A percentile compares a stretch with the other conserved stretches of the same genome.
Evolutionary conservation across 345 rosid genomes (phyloP).

Genomic region (Dimocarpus longan): DNA sequence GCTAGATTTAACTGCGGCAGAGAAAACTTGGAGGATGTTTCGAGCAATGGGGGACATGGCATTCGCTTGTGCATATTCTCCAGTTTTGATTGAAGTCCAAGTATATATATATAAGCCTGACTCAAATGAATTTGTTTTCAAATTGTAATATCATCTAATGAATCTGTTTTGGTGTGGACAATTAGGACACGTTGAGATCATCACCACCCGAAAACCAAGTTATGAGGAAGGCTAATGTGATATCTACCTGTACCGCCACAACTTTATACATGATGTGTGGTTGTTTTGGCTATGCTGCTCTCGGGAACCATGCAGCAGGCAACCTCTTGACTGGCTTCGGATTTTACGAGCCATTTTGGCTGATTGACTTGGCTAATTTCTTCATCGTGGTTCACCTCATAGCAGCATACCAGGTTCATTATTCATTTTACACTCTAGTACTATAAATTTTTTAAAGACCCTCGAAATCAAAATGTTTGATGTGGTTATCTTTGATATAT

Average conservation of each 20-base stretch:
- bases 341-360: conserved; percentile 25
- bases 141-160: not conserved
- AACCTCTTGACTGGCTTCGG: conserved; percentile 27
- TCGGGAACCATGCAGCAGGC: conserved; percentile 23
- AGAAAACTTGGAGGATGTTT: conserved; percentile 29
- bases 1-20: conserved; percentile 14
- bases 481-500: too few relatives aligned
- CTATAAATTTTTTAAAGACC: not conserved
- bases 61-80: conserved; percentile 28
- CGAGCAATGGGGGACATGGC: conserved; percentile 31
- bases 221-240: conserved; percentile 51
- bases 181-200: conserved; percentile 50
- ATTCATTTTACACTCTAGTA: not conserved
- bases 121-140: not conserved
- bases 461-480: not conserved
- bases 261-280: conserved; percentile 41
- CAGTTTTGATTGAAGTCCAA: conserved; percentile 27
- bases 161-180: not conserved
- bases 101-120: not conserved
- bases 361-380: conserved; percentile 23
- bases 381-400: conserved; percentile 22
- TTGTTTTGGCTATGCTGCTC: conserved; percentile 20
- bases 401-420: conserved; percentile 23
- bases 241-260: conserved; percentile 42
- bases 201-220: conserved; percentile 53